Conservation (phyloP, 2,329 filamentous ascomycete species). For the Phyllachora maydis region DNA sequence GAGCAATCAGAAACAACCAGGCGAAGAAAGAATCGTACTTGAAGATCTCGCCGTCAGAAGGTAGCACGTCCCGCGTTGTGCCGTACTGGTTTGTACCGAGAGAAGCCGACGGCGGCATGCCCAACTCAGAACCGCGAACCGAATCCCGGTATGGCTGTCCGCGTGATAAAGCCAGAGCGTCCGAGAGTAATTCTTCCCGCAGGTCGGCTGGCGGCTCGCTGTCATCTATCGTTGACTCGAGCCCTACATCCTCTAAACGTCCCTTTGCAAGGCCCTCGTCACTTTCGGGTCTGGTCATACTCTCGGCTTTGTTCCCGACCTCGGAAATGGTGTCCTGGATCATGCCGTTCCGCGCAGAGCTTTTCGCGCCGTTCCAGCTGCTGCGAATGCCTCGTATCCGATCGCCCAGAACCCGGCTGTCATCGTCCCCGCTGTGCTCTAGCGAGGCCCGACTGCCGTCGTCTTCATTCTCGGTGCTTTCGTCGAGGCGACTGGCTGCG, state of each 20-base stretch:
- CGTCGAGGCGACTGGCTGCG: constrained; percentile 61
- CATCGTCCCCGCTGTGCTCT: constrained; percentile 29
- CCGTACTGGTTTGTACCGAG: constrained; percentile 15
- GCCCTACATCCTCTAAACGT: constrained; percentile 71
- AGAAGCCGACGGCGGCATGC: constrained; percentile 17
- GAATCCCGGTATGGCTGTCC: constrained; percentile 34
- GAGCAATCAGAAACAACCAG: constrained; percentile 67
- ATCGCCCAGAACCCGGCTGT: constrained; percentile 20
- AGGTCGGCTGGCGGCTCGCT: constrained; percentile 40
- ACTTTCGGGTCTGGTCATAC: too few species aligned
- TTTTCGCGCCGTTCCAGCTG: constrained; percentile 39
- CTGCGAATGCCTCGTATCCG: constrained; percentile 33
- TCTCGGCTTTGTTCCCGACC: too few species aligned
- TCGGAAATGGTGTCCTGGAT: constrained; percentile 13
- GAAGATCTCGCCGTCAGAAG: constrained; percentile 49
- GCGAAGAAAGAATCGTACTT: constrained; percentile 83
- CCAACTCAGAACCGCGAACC: constrained; percentile 25
- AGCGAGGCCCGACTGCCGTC: constrained; percentile 38
- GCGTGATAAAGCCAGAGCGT: too few species aligned
- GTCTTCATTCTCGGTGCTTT: constrained; percentile 68
- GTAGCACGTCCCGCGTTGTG: constrained; percentile 19
- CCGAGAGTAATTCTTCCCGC: constrained; percentile 27
- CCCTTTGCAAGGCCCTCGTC: constrained; percentile 21
- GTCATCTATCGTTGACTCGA: constrained; percentile 45
- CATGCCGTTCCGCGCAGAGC: constrained; percentile 11